Base-by-base conservation (phyloP, 371 early-diverging fungal genomes). In the Lichtheimia hyalospora region DNA sequence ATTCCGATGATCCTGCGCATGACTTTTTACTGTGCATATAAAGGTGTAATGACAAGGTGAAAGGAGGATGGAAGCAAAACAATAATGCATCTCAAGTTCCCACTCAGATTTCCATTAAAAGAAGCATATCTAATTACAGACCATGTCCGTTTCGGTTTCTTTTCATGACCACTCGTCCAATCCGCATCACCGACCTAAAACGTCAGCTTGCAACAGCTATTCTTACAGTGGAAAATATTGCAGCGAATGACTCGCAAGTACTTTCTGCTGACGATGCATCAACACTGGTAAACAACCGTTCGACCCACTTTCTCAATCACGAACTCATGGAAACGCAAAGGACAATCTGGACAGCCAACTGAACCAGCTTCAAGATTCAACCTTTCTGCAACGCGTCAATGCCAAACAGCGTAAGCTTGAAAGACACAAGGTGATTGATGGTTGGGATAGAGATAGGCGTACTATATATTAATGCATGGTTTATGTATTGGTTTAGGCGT, bases 361-460 rank as follows among this genome's bases (percentile, higher is more conserved):
- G 56, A 20, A 44, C 10, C 10, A 5, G 8, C 5, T 25, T 10
- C 57, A 49, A 20, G 44, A 57, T 57, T 49, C 57, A 0, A 0
- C 16, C 2, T 49, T 28, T 0, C 16, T 57, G 18, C 23, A 28
- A 8, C 49, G 49, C 2, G 15, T 57, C 18, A 39, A 34, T 6
- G 6, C 7, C 5, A 57, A 57, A 39, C 57, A 39, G 10, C 27
- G 18, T n/a, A 57, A 57, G 18, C 42, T 57, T 18, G 40, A 48
- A 20, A 46, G 57, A 21, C 34, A 57, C 18, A 57, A 57, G 57
- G 57, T 57, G 23, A 18, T 14, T 54, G n/a, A 15, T n/a, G 40
- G 6, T n/a, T n/a, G n/a, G 14, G 0, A 25, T n/a, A 54, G 40
- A n/a, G 27, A 5, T 39, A n/a, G 39, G 5, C 4, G 15, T 15